Evolutionary conservation across 306 rosid genomes (phyloP), one percentile per base, ranked within the genome.

Genomic region (Clitoria ternatea): DNA sequence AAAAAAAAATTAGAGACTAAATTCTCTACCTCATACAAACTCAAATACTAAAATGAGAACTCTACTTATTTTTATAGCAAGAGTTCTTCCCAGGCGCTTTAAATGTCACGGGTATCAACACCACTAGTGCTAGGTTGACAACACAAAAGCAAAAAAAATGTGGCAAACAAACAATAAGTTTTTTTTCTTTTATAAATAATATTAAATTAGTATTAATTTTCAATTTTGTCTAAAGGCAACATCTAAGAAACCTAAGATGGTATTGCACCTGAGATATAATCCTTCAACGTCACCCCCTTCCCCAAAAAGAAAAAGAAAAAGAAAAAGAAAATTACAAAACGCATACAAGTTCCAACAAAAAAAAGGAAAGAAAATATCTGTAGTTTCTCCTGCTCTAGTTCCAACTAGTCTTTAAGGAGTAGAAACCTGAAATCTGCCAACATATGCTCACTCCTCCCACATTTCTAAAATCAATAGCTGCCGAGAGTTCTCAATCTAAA

Each of bases 351-450:
- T 74, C 40, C 77, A 45, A 30, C 13, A 36, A 54, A 4, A 55
- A 48, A 26, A 55, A 59, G 15, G 8, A 33, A 32, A 17, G n/a
- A 47, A 50, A 53, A 26, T 32, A 72, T 59, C 29, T 26, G 27
- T 67, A 48, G 53, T 42, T 63, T 75, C 23, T 61, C 45, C 66
- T 48, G 49, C 39, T 15, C 23, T n/a, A n/a, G n/a, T 54, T 36
- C 69, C 19, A 27, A 19, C 77, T 61, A n/a, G 60, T 62, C 67
- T 77, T 40, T 53, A 37, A 45, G 50, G 69, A 69, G 67, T 45
- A 63, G 53, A 22, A 73, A 62, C 74, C 70, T 73, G n/a, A 69
- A 36, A 53, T 36, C 56, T 36, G 37, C 53, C 73, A 67, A 53
- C 47, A 44, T 40, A 64, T 35, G 30, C 35, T 42, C 49, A 50